Percentiles rank a stretch among this genome's conserved stretches.
phyloP scores from a whole-genome alignment of 2,329 filamentous ascomycete genomes.

The Waltergamsia citrina region DNA sequence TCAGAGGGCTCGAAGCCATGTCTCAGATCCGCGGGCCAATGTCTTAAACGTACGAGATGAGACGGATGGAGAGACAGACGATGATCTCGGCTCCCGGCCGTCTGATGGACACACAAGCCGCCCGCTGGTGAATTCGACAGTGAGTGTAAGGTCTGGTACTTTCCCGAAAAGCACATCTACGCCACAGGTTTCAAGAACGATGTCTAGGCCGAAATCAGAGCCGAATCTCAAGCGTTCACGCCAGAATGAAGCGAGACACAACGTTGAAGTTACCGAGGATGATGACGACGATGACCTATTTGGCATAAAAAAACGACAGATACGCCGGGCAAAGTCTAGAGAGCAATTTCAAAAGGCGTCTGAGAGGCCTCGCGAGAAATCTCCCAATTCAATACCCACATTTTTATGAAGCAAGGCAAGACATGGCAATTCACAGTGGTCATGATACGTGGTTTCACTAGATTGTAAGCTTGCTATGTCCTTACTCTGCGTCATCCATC shows the following conservation, averaged over 20 bases:
- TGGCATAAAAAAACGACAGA: slow-evolving; percentile 19
- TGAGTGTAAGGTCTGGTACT: not conserved
- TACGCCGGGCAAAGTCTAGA: slow-evolving; percentile 18
- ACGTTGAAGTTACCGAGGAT: slow-evolving; percentile 9
- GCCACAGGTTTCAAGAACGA: not conserved
- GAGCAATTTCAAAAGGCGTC: slow-evolving; percentile 13
- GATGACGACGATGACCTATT: slow-evolving; percentile 23
- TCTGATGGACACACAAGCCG: too few species aligned
- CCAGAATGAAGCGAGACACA: slow-evolving; percentile 2
- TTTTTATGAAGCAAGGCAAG: slow-evolving; percentile 18
- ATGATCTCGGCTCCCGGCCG: too few species aligned
- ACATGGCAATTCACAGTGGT: not conserved
- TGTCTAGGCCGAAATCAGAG: not conserved
- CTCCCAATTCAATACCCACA: slow-evolving; percentile 23
- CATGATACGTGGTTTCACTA: not conserved
- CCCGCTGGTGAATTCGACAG: too few species aligned
- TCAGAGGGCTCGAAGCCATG: not conserved
- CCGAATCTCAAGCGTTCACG: slow-evolving; percentile 1
- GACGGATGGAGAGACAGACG: not conserved
- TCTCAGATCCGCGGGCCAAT: not conserved
- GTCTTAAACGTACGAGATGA: not conserved
- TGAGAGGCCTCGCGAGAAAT: slow-evolving; percentile 8
- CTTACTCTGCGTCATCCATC: slow-evolving; percentile 44
- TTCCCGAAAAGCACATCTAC: not conserved
- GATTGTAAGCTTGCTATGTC: slow-evolving; percentile 4